Base-by-base conservation (phyloP, 441 rosid genomes). In the Erodium moschatum region DNA sequence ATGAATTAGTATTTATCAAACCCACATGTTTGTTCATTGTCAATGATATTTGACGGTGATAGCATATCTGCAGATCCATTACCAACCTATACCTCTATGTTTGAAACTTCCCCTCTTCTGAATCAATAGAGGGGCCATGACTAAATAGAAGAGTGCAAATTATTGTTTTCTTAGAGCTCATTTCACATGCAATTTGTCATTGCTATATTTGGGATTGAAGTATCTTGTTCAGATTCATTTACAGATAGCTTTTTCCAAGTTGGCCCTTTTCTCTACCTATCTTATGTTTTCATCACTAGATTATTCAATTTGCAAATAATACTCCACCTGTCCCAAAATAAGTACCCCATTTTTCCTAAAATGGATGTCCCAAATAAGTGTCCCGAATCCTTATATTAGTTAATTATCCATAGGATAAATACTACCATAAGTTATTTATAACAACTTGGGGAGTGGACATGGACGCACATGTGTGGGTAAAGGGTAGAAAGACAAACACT, bases 131-230 rank as follows among this genome's bases (percentile, higher is more conserved):
- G 15, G 13, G n/a, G 16, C 52, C 12, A 12, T 46, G 52, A 46
- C 52, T 46, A 46, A 46, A 46, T 46, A 46, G 52, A 46, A 46
- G 52, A 46, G 52, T 46, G 52, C n/a, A 46, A 46, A 46, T 2
- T 46, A 10, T 12, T 46, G 3, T 46, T 44, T 44, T n/a, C 16
- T 11, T 46, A 46, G 10, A 12, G 10, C 16, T 46, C 15, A 42
- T 46, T 46, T 46, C 52, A 46, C 52, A 46, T 46, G 52, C 52
- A 46, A 46, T 46, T 46, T 46, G 52, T 46, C 13, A 46, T 46
- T 46, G 52, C 15, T n/a, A 12, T 46, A 11, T 46, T 46, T 46
- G 52, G 52, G 52, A 46, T 46, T 46, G 52, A 46, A 46, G 52
- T 46, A 46, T 46, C 52, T n/a, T 46, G 52, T 46, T 46, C 16